These are phyloP conservation scores for Beauveria australis DNA, from an alignment of 2,329 filamentous ascomycete genomes.

Conservation along the genomic window DNA sequence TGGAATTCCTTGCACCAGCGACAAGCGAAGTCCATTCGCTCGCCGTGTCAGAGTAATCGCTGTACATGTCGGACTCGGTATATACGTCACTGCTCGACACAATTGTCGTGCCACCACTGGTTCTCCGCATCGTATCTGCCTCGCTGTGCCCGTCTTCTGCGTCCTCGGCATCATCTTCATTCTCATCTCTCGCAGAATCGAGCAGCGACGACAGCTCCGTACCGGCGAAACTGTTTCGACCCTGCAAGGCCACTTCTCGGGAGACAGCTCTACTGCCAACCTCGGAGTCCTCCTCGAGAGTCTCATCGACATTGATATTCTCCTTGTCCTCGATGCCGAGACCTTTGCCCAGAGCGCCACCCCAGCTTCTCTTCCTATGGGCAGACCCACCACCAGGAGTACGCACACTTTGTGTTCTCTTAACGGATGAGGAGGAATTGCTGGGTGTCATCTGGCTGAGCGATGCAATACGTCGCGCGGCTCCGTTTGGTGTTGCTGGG, in stretches of 20 bases:
- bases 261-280: conserved; percentile 13
- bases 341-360: conserved; percentile 38
- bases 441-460: conserved; percentile 85
- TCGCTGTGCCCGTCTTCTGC: conserved; percentile 35
- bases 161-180: conserved; percentile 15
- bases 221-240: conserved; percentile 18
- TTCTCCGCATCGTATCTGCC: conserved; percentile 38
- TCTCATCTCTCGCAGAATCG: conserved; percentile 16
- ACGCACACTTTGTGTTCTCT: conserved; percentile 71
- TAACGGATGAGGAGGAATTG: conserved; percentile 54
- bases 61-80: conserved; percentile 29
- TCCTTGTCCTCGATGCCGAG: conserved; percentile 54
- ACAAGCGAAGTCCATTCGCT: conserved; percentile 44
- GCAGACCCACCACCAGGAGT: conserved; percentile 40
- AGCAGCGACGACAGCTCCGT: conserved; percentile 17
- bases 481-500: conserved; percentile 40
- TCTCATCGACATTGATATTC: conserved; percentile 54
- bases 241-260: conserved; percentile 9
- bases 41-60: conserved; percentile 32
- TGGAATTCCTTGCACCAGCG: conserved; percentile 20
- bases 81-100: conserved; percentile 33
- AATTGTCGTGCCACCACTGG: conserved; percentile 40
- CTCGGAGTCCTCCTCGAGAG: conserved; percentile 47
- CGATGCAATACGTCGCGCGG: conserved; percentile 75
- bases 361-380: conserved; percentile 64